These are phyloP conservation scores for Sindora glabra DNA, from an alignment of 306 rosid species.

Conservation along the genomic window DNA sequence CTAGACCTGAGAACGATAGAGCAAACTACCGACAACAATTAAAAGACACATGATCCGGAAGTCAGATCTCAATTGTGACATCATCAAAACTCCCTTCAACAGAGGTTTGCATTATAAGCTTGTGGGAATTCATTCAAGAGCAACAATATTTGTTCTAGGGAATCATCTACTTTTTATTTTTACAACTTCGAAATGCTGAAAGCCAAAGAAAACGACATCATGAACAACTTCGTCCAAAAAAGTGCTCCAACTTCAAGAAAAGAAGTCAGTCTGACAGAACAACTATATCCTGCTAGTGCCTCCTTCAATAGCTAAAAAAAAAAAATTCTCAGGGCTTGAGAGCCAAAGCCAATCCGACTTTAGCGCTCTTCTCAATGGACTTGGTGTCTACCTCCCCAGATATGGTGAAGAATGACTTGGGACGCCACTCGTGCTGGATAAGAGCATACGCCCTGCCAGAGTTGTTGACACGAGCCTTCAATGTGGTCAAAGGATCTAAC, in stretches of 20 bases:
- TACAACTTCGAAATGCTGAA: slow-evolving; percentile 20
- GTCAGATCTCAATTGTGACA: too few species aligned
- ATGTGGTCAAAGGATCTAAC: slow-evolving; percentile 76
- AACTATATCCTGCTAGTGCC: slow-evolving; percentile 33
- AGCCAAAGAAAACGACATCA: slow-evolving; percentile 20
- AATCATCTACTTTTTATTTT: slow-evolving; percentile 23
- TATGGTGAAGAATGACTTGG: slow-evolving; percentile 71
- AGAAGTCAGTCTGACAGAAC: slow-evolving; percentile 24
- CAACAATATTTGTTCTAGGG: too few species aligned
- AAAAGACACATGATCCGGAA: too few species aligned
- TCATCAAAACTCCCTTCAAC: too few species aligned
- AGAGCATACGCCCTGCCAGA: slow-evolving; percentile 75
- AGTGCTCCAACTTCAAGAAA: slow-evolving; percentile 23
- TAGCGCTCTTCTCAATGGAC: slow-evolving; percentile 86
- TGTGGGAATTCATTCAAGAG: too few species aligned
- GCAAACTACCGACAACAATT: too few species aligned
- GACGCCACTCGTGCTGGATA: slow-evolving; percentile 98
- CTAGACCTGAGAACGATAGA: too few species aligned
- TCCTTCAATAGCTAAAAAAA: slow-evolving; percentile 26
- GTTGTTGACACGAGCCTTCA: slow-evolving; percentile 79
- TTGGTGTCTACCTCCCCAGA: slow-evolving; percentile 89
- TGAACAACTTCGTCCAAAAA: slow-evolving; percentile 27
- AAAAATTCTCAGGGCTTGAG: slow-evolving; percentile 70
- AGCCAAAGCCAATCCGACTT: slow-evolving; percentile 80
- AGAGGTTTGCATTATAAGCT: too few species aligned